Percentiles rank a stretch among this genome's conserved stretches.
phyloP scores from a whole-genome alignment of 768 basidiomycete species.

The Lactifluus pinguis region DNA sequence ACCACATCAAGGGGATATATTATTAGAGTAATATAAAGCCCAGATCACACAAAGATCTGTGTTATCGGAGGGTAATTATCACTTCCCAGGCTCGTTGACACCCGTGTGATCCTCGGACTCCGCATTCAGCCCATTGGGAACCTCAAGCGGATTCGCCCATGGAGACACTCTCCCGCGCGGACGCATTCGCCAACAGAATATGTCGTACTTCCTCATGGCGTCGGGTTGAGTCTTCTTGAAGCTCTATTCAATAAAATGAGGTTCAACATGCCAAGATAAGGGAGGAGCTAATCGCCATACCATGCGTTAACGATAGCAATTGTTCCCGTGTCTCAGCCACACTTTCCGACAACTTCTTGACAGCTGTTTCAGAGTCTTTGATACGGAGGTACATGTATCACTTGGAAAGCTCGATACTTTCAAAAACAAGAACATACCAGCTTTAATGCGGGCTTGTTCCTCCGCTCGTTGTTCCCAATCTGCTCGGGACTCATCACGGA shows the following conservation, averaged over 20 bases:
- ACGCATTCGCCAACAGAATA: conserved; percentile 17
- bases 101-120: background rate
- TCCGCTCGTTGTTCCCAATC: conserved; percentile 3
- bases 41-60: too few relatives aligned
- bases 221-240: conserved; percentile 13
- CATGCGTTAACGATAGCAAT: background rate
- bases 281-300: background rate
- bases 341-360: background rate
- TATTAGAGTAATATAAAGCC: too few relatives aligned
- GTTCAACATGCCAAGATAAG: background rate
- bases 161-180: conserved; percentile 19
- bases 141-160: background rate
- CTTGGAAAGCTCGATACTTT: background rate
- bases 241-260: conserved; percentile 4
- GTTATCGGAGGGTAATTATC: background rate
- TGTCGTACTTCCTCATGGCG: conserved; percentile 16
- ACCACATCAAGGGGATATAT: too few relatives aligned
- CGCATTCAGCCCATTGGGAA: background rate
- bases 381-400: background rate
- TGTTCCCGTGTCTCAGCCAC: conserved; percentile 5
- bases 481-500: conserved; percentile 4
- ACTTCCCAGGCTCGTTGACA: too few relatives aligned
- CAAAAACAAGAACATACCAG: conserved; percentile 1
- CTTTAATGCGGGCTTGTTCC: background rate
- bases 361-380: background rate